Base-by-base conservation (phyloP, 2,329 filamentous ascomycete genomes). In the Cordyceps cicadae region DNA sequence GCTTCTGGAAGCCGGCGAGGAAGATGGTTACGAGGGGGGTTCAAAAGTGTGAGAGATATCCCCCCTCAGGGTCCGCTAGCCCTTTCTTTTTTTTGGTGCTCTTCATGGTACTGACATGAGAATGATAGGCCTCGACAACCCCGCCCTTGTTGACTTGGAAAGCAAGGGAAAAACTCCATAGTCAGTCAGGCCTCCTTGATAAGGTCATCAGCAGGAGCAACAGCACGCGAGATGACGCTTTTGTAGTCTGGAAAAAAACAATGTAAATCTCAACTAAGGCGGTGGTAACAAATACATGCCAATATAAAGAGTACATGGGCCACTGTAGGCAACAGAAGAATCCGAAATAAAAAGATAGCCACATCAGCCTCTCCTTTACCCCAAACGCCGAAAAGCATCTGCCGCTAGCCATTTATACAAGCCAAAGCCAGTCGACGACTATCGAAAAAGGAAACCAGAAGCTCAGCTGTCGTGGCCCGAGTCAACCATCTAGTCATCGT, bases 401-500 rank as follows among this genome's bases (percentile, higher is more conserved):
- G 24, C 19, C 5, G 39, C 15, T 15, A 41, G 39, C 39, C 5
- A 41, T 53, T 53, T n/a, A 26, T 9, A 56, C 15, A 29, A 58
- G 46, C 46, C 32, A 50, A 51, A 58, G 24, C 37, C 15, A 41
- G 21, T 29, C 14, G 15, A 26, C 14, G 3, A 24, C 11, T 15
- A 19, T 34, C 34, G 46, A 12, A 19, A 51, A 51, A 5, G 1
- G 43, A 29, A 8, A 29, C 24, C 24, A 24, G 4, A 5, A 37
- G 54, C 41, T 24, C 29, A 48, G 26, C n/a, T 43, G 29, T 43
- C 49, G 17, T 29, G n/a, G 29, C n/a, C n/a, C 19, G 41, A 46
- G 26, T 19, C 12, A 45, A 12, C 32, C 26, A 34, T 45, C 52
- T 52, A 59, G 37, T 59, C 56, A 19, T 74, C 71, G 53, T 74